phyloP scores from a whole-genome alignment of 306 rosid species.

The Sechiopsis laciniata region DNA sequence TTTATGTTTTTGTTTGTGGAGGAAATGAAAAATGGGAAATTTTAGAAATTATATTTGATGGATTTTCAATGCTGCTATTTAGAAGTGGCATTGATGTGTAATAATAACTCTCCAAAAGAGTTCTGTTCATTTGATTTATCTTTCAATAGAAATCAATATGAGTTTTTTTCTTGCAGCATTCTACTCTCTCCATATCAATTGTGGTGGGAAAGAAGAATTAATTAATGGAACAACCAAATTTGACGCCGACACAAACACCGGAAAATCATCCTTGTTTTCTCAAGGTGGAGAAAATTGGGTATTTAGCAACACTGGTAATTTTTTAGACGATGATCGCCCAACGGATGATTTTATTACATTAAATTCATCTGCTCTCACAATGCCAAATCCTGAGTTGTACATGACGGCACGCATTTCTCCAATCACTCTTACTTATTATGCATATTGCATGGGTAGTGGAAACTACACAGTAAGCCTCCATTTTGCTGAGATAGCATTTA shows the following conservation, averaged over 20 bases:
- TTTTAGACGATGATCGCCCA: slow-evolving; percentile 22
- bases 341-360: slow-evolving; percentile 12
- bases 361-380: slow-evolving; percentile 28
- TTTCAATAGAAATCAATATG: background rate
- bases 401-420: slow-evolving; percentile 60
- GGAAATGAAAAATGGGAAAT: background rate
- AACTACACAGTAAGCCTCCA: no score
- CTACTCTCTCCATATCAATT: slow-evolving; percentile 51
- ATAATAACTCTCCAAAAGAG: background rate
- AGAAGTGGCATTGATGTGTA: background rate
- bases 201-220: slow-evolving; percentile 40
- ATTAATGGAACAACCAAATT: slow-evolving; percentile 23
- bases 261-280: slow-evolving; percentile 30
- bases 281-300: slow-evolving; percentile 36
- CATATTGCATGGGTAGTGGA: no score
- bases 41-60: background rate
- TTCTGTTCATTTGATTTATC: background rate
- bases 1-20: background rate
- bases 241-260: slow-evolving; percentile 34
- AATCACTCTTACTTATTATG: slow-evolving; percentile 36
- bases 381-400: slow-evolving; percentile 37
- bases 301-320: slow-evolving; percentile 47
- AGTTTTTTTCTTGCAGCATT: slow-evolving; percentile 24
- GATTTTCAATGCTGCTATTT: background rate
- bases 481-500: no score